These are phyloP conservation scores for Biscutella laevigata DNA, from an alignment of 441 rosid species.

Conservation along the genomic window DNA sequence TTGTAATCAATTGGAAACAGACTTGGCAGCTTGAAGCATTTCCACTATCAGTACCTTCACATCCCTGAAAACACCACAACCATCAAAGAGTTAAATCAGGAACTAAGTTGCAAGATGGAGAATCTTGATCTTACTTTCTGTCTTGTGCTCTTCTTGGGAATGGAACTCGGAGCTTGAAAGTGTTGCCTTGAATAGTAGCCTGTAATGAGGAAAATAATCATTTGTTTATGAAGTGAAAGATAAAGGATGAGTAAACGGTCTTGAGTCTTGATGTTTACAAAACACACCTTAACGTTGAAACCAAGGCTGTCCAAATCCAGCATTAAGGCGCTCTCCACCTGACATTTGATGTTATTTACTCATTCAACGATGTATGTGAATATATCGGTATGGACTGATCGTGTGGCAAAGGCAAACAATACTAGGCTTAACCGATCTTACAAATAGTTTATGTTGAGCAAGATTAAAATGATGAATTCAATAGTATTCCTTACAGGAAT, in stretches of 20 bases:
- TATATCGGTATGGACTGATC: not conserved
- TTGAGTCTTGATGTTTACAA: not conserved
- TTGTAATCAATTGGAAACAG: constrained; percentile 33
- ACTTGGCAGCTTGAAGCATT: constrained; percentile 73
- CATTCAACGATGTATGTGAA: not conserved
- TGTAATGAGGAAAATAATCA: constrained; percentile 15
- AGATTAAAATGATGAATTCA: not conserved
- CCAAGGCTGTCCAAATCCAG: constrained; percentile 83
- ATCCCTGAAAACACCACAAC: constrained; percentile 43
- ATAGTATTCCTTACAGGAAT: constrained; percentile 46
- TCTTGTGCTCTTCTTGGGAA: constrained; percentile 75
- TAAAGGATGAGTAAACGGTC: not conserved
- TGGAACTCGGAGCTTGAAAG: constrained; percentile 74
- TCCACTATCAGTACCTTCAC: constrained; percentile 77
- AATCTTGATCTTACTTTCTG: no score
- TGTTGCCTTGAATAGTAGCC: constrained; percentile 65
- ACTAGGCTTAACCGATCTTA: not conserved
- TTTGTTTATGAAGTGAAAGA: not conserved
- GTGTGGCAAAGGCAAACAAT: not conserved
- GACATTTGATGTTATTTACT: not conserved
- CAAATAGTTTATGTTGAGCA: not conserved
- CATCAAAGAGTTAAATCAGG: not conserved
- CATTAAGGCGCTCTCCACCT: constrained; percentile 79
- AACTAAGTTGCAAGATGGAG: no score
- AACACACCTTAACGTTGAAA: constrained; percentile 69